These are phyloP conservation scores for Sporothrix curviconia DNA, from an alignment of 2,329 filamentous ascomycete genomes.

Conservation along the genomic window DNA sequence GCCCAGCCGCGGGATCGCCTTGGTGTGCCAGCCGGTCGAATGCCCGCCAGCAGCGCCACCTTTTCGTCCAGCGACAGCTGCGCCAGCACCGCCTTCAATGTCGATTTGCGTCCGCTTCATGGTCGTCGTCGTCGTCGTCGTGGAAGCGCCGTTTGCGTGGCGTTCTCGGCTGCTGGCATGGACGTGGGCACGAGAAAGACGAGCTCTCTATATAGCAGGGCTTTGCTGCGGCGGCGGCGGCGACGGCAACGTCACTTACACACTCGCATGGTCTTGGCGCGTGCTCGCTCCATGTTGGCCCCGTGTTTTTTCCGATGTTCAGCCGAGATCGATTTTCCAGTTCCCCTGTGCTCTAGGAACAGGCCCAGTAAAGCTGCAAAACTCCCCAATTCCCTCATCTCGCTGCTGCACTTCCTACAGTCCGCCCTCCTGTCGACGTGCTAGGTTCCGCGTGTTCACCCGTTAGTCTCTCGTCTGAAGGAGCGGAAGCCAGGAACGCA, in stretches of 20 bases:
- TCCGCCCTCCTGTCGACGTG: too few species aligned
- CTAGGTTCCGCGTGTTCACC: too few species aligned
- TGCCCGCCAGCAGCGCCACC: conserved; percentile 23
- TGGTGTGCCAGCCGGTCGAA: conserved; percentile 28
- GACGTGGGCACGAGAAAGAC: too few species aligned
- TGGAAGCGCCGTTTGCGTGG: background rate
- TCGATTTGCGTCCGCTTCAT: conserved; percentile 2
- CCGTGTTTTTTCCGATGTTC: conserved; percentile 7
- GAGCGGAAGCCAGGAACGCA: too few species aligned
- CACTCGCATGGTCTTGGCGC: background rate
- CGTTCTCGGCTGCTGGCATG: background rate
- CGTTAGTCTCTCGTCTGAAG: too few species aligned
- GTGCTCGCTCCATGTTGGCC: background rate
- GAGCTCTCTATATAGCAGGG: too few species aligned
- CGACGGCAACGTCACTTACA: background rate
- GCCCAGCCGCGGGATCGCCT: conserved; percentile 24
- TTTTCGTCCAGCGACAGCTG: conserved; percentile 13
- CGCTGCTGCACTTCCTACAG: too few species aligned
- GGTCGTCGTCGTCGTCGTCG: background rate
- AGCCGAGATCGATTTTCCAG: background rate
- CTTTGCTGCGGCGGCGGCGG: too few species aligned
- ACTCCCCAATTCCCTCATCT: too few species aligned
- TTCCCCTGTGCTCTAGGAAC: background rate
- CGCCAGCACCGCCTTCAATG: conserved; percentile 11
- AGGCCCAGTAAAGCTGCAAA: too few species aligned